phyloP scores from a whole-genome alignment of 495 filamentous ascomycete genomes.

The Lasiosphaeria ovina region DNA sequence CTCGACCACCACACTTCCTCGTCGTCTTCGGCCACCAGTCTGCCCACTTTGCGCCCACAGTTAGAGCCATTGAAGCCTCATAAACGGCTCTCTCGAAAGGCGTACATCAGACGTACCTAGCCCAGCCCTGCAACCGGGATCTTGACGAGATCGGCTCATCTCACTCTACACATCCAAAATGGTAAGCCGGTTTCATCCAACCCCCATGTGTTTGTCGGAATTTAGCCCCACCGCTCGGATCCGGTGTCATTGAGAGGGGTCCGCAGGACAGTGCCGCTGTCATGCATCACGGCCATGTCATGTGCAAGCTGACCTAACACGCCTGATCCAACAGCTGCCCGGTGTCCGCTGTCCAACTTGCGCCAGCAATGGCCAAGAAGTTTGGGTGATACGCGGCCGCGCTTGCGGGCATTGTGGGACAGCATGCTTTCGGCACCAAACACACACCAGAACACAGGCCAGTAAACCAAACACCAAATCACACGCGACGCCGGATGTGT shows the following conservation, averaged over 20 bases:
- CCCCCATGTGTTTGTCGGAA: too few species aligned
- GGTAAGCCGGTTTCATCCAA: background rate
- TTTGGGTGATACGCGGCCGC: conserved; percentile 43
- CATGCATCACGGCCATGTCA: conserved; percentile 11
- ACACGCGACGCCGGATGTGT: too few species aligned
- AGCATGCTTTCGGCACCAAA: conserved; percentile 15
- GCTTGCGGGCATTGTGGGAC: conserved; percentile 38
- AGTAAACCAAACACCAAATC: too few species aligned
- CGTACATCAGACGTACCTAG: background rate
- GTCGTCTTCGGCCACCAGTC: background rate
- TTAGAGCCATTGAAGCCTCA: background rate
- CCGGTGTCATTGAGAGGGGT: background rate
- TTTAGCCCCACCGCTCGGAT: background rate
- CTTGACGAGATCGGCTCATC: background rate
- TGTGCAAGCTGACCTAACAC: conserved; percentile 18
- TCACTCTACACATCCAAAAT: background rate
- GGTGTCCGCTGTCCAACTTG: conserved; percentile 40
- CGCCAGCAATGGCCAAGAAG: conserved; percentile 35
- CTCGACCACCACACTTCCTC: background rate
- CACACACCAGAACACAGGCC: too few species aligned
- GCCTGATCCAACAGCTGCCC: conserved; percentile 17
- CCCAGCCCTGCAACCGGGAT: background rate
- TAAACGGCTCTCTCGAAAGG: too few species aligned
- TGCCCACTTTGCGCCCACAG: background rate
- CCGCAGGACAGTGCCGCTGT: conserved; percentile 1